Evolutionary conservation across 139 green algal genomes (phyloP).

Genomic region (Tetraselmis chui): DNA sequence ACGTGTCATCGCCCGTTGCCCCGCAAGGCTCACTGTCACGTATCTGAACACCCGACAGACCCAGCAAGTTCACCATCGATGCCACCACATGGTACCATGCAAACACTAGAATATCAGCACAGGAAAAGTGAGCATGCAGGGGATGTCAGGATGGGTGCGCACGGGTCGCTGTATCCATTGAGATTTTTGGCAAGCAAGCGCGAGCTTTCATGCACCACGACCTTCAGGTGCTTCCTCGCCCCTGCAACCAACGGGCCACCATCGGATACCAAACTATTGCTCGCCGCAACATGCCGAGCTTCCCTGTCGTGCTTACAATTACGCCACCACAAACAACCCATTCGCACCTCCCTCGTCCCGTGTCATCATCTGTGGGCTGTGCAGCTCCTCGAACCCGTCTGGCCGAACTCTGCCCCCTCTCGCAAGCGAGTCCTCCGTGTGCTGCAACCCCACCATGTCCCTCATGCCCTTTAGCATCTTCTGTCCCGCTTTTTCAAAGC

Average conservation of each 20-base stretch:
- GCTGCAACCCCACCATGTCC: neutral
- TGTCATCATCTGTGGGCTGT: neutral
- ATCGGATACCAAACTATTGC: too few species aligned
- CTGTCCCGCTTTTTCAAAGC: neutral
- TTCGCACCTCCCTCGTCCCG: neutral
- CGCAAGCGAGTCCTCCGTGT: neutral
- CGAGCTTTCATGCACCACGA: neutral
- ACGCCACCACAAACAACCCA: neutral
- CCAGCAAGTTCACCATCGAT: too few species aligned
- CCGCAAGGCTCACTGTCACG: neutral
- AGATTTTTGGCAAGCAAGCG: neutral
- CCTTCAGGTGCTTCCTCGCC: neutral
- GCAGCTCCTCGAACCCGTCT: neutral
- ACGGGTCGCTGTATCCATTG: neutral
- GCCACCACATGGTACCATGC: too few species aligned
- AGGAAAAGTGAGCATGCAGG: too few species aligned
- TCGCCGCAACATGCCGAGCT: too few species aligned
- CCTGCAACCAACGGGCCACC: too few species aligned
- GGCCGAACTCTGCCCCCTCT: too few species aligned
- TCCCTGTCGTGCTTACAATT: too few species aligned
- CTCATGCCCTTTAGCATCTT: neutral
- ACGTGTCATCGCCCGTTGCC: neutral
- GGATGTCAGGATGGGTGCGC: too few species aligned
- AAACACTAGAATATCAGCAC: too few species aligned
- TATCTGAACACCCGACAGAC: too few species aligned